Evolutionary conservation across 805 yeast genomes (phyloP).

Genomic region (Saturnispora quitensis): DNA sequence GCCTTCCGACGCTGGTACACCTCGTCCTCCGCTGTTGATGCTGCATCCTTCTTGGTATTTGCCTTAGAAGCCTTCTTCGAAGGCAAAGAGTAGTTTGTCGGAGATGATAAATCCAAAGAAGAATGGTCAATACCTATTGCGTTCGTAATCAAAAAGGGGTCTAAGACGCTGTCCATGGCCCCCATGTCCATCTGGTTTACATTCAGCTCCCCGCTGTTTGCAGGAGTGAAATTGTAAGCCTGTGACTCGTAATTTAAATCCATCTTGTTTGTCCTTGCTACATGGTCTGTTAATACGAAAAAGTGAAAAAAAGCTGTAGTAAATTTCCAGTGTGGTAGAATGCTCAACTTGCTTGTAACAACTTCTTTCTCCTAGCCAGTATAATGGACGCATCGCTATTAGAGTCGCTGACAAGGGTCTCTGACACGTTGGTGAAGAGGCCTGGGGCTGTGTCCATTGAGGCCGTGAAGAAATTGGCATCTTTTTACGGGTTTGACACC

Average conservation of each 20-base stretch:
- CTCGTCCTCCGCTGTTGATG: constrained; percentile 27
- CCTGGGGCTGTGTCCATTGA: constrained; percentile 29
- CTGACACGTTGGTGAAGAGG: constrained; percentile 27
- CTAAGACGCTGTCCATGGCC: neutral
- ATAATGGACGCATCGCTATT: constrained; percentile 25
- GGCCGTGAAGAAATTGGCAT: constrained; percentile 27
- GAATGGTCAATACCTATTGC: neutral
- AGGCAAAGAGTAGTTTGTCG: neutral
- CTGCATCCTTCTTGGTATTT: neutral
- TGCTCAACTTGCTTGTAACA: neutral
- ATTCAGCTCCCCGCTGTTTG: neutral
- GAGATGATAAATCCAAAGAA: neutral
- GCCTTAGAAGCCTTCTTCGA: neutral
- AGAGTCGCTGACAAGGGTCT: constrained; percentile 25
- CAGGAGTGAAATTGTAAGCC: neutral
- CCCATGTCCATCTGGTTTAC: neutral
- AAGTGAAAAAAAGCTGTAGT: neutral
- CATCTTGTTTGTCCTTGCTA: neutral
- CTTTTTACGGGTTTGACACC: constrained; percentile 32
- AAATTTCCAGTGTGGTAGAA: neutral
- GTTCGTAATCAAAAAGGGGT: neutral
- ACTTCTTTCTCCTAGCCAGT: neutral
- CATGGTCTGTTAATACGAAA: neutral
- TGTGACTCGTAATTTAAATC: neutral
- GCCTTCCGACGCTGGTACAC: constrained; percentile 54